Evolutionary conservation across 331 rosid species (phyloP).

Genomic region (Phaseolus coccineus): DNA sequence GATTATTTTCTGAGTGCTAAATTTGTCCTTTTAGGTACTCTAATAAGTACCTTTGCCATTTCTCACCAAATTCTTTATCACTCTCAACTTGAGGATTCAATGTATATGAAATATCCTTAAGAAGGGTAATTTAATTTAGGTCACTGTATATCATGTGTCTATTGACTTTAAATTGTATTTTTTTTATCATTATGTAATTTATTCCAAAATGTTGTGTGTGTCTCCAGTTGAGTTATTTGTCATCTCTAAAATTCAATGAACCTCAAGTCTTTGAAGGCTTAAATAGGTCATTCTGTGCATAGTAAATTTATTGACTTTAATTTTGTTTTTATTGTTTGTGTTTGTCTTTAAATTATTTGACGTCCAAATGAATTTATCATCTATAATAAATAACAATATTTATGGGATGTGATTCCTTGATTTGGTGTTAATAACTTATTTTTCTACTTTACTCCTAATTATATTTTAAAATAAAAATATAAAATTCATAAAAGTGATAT

Average conservation of each 20-base stretch:
- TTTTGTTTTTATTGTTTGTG: neutral
- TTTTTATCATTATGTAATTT: neutral
- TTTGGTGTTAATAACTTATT: no score
- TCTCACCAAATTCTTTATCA: neutral
- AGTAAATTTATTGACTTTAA: neutral
- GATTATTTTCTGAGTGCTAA: no score
- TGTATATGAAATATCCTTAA: neutral
- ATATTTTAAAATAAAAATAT: no score
- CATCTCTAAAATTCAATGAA: neutral
- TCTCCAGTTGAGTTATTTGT: neutral
- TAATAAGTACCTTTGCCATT: neutral
- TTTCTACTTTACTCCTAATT: no score
- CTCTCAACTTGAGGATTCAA: neutral
- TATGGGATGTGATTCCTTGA: no score
- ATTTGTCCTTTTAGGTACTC: neutral
- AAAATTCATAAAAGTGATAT: no score
- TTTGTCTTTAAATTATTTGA: neutral
- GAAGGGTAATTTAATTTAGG: neutral
- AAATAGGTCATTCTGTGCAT: neutral
- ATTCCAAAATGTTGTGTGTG: neutral
- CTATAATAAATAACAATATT: neutral
- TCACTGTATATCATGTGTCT: neutral
- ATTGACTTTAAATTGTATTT: neutral
- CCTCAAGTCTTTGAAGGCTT: neutral
- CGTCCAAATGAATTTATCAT: neutral